phyloP scores from a whole-genome alignment of 2,329 filamentous ascomycete genomes.

The Blastomyces silverae region DNA sequence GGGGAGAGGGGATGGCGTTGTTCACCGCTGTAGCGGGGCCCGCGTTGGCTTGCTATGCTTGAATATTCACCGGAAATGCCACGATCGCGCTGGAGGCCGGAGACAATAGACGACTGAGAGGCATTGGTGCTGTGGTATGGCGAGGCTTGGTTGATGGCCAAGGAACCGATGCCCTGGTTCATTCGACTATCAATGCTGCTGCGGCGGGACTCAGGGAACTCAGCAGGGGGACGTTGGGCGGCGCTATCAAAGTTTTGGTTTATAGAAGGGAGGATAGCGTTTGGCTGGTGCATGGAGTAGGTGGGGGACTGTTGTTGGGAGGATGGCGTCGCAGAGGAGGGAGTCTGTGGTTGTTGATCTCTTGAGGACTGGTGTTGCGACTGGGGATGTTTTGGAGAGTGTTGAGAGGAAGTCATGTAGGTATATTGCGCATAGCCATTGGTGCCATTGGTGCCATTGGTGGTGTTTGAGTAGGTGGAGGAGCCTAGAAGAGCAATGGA shows the following conservation, averaged over 20 bases:
- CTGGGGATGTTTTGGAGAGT: constrained; percentile 37
- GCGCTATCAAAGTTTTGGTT: constrained; percentile 53
- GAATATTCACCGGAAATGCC: constrained; percentile 33
- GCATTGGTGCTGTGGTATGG: constrained; percentile 45
- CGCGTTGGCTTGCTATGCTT: constrained; percentile 33
- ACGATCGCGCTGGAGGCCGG: constrained; percentile 26
- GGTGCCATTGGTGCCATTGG: constrained; percentile 39
- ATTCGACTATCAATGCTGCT: constrained; percentile 47
- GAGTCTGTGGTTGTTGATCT: constrained; percentile 13
- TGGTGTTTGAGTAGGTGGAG: constrained; percentile 44
- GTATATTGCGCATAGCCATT: constrained; percentile 26
- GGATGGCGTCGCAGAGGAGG: constrained; percentile 7
- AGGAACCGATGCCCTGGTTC: constrained; percentile 44
- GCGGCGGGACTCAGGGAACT: constrained; percentile 43
- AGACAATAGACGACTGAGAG: constrained; percentile 36
- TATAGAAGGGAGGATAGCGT: constrained; percentile 49
- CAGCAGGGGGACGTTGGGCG: constrained; percentile 33
- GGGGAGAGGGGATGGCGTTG: constrained; percentile 36
- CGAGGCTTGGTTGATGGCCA: constrained; percentile 43
- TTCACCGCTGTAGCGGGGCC: constrained; percentile 37
- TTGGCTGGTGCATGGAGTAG: constrained; percentile 35
- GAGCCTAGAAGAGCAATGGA: constrained; percentile 33
- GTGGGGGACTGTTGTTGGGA: constrained; percentile 25
- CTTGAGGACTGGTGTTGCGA: background rate
- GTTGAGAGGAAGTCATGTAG: constrained; percentile 41